Evolutionary conservation across 1,284 basidiomycete genomes (phyloP).

Genomic region (Boletus semigastroideus): DNA sequence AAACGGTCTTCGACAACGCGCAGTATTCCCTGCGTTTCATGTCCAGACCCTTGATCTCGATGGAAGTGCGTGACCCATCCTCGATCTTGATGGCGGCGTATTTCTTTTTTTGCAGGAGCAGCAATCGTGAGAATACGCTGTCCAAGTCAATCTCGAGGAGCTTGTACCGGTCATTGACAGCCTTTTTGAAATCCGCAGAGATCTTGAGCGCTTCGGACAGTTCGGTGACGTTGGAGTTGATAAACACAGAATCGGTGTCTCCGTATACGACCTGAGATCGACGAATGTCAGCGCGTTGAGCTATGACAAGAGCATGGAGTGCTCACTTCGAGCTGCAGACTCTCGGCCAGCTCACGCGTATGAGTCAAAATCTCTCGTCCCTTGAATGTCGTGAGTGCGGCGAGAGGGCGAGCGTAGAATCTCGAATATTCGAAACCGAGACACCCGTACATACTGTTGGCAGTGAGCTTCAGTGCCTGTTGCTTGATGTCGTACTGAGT

Average conservation of each 20-base stretch:
- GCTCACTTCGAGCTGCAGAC: constrained; percentile 82
- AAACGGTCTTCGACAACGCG: constrained; percentile 88
- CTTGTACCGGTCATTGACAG: constrained; percentile 94
- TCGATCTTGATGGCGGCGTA: constrained; percentile 97
- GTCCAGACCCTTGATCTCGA: constrained; percentile 96
- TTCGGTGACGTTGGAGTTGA: constrained; percentile 93
- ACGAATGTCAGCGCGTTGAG: neutral
- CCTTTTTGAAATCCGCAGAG: constrained; percentile 90
- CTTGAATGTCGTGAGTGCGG: constrained; percentile 96
- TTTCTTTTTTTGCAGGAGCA: constrained; percentile 98
- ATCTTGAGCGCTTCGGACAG: constrained; percentile 89
- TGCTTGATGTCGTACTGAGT: constrained; percentile 94
- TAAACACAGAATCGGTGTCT: constrained; percentile 98
- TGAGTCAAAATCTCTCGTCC: constrained; percentile 96
- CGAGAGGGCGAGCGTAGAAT: constrained; percentile 96
- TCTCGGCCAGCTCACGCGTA: constrained; percentile 91
- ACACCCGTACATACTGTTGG: constrained; percentile 99
- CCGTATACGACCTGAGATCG: constrained; percentile 88
- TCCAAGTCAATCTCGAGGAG: constrained; percentile 98
- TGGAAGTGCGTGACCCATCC: constrained; percentile 70
- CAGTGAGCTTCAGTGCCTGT: constrained; percentile 95
- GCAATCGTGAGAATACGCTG: constrained; percentile 88
- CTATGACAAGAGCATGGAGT: neutral
- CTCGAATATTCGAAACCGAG: constrained; percentile 96
- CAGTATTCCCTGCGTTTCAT: constrained; percentile 99